Evolutionary conservation across 345 rosid species (phyloP), one percentile per base, ranked within the genome.

Genomic region (Cardiospermum halicacabum): DNA sequence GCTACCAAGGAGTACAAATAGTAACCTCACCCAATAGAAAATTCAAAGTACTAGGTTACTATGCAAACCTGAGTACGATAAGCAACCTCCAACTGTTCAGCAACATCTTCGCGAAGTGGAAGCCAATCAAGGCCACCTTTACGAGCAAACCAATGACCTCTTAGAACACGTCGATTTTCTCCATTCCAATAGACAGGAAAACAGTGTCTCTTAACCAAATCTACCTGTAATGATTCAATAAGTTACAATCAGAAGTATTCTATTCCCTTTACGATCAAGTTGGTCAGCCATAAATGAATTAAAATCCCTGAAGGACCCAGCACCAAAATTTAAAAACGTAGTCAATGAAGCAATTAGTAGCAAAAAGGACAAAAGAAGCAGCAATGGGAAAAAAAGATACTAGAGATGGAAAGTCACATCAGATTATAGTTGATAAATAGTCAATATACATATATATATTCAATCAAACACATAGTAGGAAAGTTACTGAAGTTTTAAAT

Each of bases 131-230:
- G 74, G 54, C 96, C 93, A 63, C 97, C 99, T 76, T 89, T 91
- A 60, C 87, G 78, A 67, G 96, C 97, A 72, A 94, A 94, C 97
- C 99, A 94, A 64, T 91, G 99, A 40, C 99, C 97, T 74, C 99
- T 87, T 61, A 94, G 76, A 60, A 91, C 97, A 64, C 99, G 96
- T 43, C 97, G 81, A 55, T 89, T 94, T 72, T 94, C 97, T 67
- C 97, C 99, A 82, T 82, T 81, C 97, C 97, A 91, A 65, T 91
- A 91, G 57, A 94, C 96, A 22, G 99, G 97, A 69, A 91, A 94
- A 68, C 88, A 84, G 69, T 87, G 97, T 67, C 97, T 81, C 68
- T 77, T 84, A 53, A 71, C 78, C 74, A 94, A 74, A 81, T 94
- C 97, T 59, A 91, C 97, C 96, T 91, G 76, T 76, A 85, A 53